phyloP scores from a whole-genome alignment of 192 early-diverging fungal species.

The Coemansia sp. region DNA sequence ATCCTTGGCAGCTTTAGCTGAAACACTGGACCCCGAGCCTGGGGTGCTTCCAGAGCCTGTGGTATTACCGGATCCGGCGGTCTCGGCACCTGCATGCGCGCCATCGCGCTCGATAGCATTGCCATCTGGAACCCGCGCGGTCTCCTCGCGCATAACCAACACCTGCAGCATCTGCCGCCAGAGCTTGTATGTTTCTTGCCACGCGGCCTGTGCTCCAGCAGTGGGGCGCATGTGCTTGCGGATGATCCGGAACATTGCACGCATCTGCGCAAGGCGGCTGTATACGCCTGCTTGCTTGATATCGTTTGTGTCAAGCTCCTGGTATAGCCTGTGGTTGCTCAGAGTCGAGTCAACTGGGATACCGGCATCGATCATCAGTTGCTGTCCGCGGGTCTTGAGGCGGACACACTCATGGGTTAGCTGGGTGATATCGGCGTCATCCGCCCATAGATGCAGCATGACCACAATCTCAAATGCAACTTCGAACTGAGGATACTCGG shows the following conservation, averaged over 20 bases:
- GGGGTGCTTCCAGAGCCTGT: not conserved
- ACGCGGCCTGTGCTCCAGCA: constrained; percentile 54
- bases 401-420: constrained; percentile 48
- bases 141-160: constrained; percentile 54
- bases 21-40: not conserved
- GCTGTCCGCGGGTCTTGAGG: constrained; percentile 43
- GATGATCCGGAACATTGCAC: constrained; percentile 53
- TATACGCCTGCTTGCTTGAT: constrained; percentile 66
- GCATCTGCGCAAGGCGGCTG: constrained; percentile 53
- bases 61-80: not conserved
- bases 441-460: constrained; percentile 66
- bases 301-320: constrained; percentile 80
- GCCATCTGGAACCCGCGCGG: constrained; percentile 40
- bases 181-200: constrained; percentile 58
- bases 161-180: constrained; percentile 59
- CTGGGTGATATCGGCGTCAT: constrained; percentile 58
- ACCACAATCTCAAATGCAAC: constrained; percentile 68
- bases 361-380: constrained; percentile 65
- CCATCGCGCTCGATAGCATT: constrained; percentile 25
- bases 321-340: constrained; percentile 87
- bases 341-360: constrained; percentile 64
- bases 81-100: not conserved
- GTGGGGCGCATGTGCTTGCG: constrained; percentile 57
- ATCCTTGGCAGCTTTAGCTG: constrained; percentile 16
- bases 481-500: constrained; percentile 58